Evolutionary conservation across 2,329 filamentous ascomycete species (phyloP), one percentile per base, ranked within the genome.

Genomic region (Pseudogymnoascus sp.): DNA sequence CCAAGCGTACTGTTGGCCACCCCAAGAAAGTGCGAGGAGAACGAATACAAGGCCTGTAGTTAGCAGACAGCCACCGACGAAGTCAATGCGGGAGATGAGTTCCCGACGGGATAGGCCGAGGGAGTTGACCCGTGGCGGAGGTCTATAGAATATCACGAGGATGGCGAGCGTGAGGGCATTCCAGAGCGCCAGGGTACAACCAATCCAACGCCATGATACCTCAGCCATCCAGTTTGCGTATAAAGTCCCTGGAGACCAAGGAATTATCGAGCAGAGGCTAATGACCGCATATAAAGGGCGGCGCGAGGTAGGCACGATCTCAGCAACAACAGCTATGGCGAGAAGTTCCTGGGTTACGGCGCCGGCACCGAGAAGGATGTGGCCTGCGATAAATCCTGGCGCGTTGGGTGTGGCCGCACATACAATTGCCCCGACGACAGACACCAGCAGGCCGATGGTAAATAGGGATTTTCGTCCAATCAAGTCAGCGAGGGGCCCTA

Each of bases 1-100:
- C 79, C 79, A 69, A 1, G 70, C 64, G 58, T 71, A 69, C 15
- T 65, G 61, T 13, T 61, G 55, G 1, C 72, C 68, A 7, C 80
- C 80, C 79, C 79, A 82, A 65, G 80, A 78, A 63, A 81, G 69
- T 3, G 78, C 80, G 21, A 79, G 74, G 63, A 81, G 68, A 66
- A 82, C 79, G 0, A 80, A 58, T 21, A 80, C 73, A 65, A 81
- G 70, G 13, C 79, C 79, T n/a, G 68, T 69, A 48, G 79, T 77
- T 64, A 79, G 79, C 27, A 82, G 69, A 29, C 77, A 73, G 2
- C 79, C 74, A 44, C 80, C 80, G 3, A 81, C 69, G 63, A 77
- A 82, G 67, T 84, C 81, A 61, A 84, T 74, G 12, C 78, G 74
- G 15, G 69, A 69, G 15, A 82, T 66, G 12, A 78, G 71, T 61